Base-by-base conservation (phyloP, 2,329 filamentous ascomycete genomes). In the Sporothrix protearum region DNA sequence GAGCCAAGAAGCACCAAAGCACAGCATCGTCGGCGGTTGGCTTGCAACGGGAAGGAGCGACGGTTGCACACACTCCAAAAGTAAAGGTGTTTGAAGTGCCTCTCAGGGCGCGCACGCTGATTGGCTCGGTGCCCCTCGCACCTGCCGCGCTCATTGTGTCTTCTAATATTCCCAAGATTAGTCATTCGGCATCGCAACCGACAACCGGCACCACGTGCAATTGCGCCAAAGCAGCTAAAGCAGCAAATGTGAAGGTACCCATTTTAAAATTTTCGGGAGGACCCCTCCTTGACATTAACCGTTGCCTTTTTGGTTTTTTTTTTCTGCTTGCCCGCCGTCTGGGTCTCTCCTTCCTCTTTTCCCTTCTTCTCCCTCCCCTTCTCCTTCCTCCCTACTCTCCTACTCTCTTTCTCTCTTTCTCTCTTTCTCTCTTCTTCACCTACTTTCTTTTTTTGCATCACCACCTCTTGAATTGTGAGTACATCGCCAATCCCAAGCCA, bases 191-290 rank as follows among this genome's bases (percentile, higher is more conserved):
- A 53, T n/a, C 22, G 19, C 59, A 55, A 66, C 70, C 70, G 70
- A 71, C 36, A 68, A 68, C 61, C 70, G 49, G 39, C 61, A 69
- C 61, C 71, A 72, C 71, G 71, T 72, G 71, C 71, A 30, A 72
- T 72, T 47, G 71, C 71, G 71, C 71, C 71, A 72, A 69, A 42
- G 51, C 14, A 16, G 8, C 16, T 6, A 68, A 66, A 63, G 55
- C 69, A 71, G 39, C 51, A 61, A 59, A 67, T 71, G 42, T 39
- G 30, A 28, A 39, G 30, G 22, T 61, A 36, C 8, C 71, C 67
- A 49, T 59, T 69, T 66, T 57, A 72, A 69, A 72, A 72, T 39
- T 66, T 72, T 57, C 45, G 30, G 66, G 64, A 63, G 49, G 67
- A 71, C 70, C 70, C 70, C 64, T 68, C 70, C 36, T 61, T 19